A percentile compares a stretch with the other conserved stretches of the same genome.
phyloP scores from a whole-genome alignment of 352 stramenopile species.

The Paralagenidium karlingii region DNA sequence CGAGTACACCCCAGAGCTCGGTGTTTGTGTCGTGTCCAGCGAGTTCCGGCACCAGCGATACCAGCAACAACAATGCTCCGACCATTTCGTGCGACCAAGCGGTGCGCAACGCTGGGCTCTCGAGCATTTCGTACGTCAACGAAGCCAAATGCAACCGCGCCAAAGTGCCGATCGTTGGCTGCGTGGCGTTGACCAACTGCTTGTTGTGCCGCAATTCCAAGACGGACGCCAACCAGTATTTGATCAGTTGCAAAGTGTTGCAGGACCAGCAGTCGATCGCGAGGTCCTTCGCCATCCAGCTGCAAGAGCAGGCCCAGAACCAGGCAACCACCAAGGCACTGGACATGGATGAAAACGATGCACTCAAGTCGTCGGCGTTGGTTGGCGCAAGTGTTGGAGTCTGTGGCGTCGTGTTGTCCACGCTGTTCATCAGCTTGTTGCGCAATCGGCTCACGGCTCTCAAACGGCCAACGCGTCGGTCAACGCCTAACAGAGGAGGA shows the following conservation, averaged over 20 bases:
- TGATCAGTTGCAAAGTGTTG: conserved; percentile 41
- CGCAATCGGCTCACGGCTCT: no score
- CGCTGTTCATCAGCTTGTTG: no score
- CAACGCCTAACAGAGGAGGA: no score
- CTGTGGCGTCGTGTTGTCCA: no score
- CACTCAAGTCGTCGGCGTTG: no score
- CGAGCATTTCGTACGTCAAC: conserved; percentile 22
- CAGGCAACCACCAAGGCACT: no score
- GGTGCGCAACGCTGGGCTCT: conserved; percentile 15
- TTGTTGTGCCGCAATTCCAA: conserved; percentile 42
- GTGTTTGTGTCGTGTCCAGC: conserved; percentile 14
- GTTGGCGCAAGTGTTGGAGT: no score
- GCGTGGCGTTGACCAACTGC: conserved; percentile 21
- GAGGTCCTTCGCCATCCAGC: no score
- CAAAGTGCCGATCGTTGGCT: conserved; percentile 13
- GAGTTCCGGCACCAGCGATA: conserved; percentile 4
- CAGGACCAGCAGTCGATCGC: no score
- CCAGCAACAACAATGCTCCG: conserved; percentile 7
- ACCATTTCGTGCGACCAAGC: conserved; percentile 10
- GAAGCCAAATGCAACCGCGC: conserved; percentile 22
- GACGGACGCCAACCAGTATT: conserved; percentile 38
- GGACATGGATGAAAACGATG: no score
- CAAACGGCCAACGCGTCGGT: no score
- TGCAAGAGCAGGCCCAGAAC: no score
- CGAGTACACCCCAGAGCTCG: conserved; percentile 13